phyloP scores from a whole-genome alignment of 129 eudicot genomes.

The Pseudognaphalium luteoalbum region DNA sequence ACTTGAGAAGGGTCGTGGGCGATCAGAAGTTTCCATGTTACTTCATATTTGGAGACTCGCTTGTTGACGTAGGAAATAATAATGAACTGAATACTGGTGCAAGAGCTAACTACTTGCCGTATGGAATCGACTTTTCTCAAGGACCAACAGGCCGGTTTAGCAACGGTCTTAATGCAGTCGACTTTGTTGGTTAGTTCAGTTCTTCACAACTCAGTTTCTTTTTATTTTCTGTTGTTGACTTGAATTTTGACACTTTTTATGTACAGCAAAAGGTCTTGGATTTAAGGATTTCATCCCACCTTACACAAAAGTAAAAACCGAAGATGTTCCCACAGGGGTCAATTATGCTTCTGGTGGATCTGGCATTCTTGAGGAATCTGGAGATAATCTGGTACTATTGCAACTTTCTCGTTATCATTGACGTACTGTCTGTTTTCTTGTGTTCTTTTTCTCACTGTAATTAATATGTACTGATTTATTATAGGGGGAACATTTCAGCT shows the following conservation, averaged over 20 bases:
- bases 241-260: neutral
- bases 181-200: conserved; percentile 8
- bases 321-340: conserved; percentile 19
- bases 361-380: conserved; percentile 24
- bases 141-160: conserved; percentile 23
- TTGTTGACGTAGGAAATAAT: conserved; percentile 15
- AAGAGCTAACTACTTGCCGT: conserved; percentile 25
- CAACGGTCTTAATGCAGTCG: conserved; percentile 7
- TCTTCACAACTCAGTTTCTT: neutral
- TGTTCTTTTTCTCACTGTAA: neutral
- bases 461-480: neutral
- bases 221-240: neutral
- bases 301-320: neutral
- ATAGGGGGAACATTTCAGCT: conserved; percentile 26
- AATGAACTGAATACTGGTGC: conserved; percentile 12
- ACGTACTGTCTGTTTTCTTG: neutral
- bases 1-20: neutral
- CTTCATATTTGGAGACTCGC: conserved; percentile 21
- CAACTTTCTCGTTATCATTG: neutral
- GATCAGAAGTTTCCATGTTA: conserved; percentile 10
- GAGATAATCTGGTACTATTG: conserved; percentile 15
- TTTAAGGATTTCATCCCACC: conserved; percentile 18
- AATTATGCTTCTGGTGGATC: conserved; percentile 32
- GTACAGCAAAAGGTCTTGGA: conserved; percentile 21
- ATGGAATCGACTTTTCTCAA: conserved; percentile 17